phyloP scores from a whole-genome alignment of 257 asterid genomes.

The Fraxinus cuspidata region DNA sequence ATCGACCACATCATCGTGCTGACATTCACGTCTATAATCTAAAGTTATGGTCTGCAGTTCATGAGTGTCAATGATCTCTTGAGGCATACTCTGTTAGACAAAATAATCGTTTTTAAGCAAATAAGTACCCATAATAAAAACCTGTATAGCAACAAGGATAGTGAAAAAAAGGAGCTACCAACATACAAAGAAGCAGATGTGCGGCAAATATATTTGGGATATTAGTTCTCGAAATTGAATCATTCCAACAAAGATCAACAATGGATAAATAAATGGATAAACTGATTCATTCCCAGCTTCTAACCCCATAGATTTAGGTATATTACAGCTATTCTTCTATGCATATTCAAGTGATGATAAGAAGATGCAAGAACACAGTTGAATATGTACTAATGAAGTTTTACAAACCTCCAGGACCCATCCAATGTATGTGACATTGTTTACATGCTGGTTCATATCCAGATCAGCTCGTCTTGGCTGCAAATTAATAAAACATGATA shows the following conservation, averaged over 20 bases:
- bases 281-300: neutral
- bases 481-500: constrained; percentile 10
- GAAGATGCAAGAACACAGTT: constrained; percentile 5
- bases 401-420: constrained; percentile 91
- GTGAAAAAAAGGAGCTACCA: neutral
- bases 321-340: neutral
- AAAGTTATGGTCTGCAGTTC: constrained; percentile 82
- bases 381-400: constrained; percentile 18
- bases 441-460: constrained; percentile 94
- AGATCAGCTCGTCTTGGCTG: constrained; percentile 95
- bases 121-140: neutral
- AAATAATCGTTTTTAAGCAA: constrained; percentile 18
- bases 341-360: neutral
- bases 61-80: constrained; percentile 71
- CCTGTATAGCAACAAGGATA: neutral
- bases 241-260: neutral
- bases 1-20: constrained; percentile 79
- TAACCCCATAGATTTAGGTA: neutral
- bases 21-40: constrained; percentile 96
- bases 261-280: neutral
- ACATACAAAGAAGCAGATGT: neutral
- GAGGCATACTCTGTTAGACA: constrained; percentile 78
- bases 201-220: neutral
- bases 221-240: neutral
- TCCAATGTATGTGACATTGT: constrained; percentile 92